phyloP scores from a whole-genome alignment of 2,329 filamentous ascomycete genomes.

The Metarhizium anisopliae region DNA sequence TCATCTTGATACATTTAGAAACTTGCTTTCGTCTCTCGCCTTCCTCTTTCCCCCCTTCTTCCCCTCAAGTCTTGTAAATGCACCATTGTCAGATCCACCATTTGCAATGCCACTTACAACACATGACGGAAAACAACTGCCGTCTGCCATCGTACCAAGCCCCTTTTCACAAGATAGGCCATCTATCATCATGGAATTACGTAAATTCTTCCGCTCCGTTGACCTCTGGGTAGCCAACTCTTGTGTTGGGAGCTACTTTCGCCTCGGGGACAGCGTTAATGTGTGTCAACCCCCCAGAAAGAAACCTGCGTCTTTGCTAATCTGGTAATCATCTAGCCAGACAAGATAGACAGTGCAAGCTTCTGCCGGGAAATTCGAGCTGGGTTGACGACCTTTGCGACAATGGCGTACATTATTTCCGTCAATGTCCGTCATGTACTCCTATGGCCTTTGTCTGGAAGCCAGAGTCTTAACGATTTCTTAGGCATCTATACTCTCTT shows the following conservation, averaged over 20 bases:
- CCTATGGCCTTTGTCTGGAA: neutral
- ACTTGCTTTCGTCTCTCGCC: neutral
- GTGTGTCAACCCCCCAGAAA: slow-evolving; percentile 2
- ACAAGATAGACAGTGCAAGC: slow-evolving; percentile 57
- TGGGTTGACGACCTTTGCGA: slow-evolving; percentile 70
- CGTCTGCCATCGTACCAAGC: neutral
- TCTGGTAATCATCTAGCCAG: slow-evolving; percentile 36
- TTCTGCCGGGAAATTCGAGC: slow-evolving; percentile 74
- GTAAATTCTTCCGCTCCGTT: slow-evolving; percentile 43
- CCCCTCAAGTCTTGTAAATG: neutral
- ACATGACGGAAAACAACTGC: neutral
- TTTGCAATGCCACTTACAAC: neutral
- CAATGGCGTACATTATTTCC: slow-evolving; percentile 80
- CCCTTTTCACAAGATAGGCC: slow-evolving; percentile 4
- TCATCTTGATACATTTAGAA: neutral
- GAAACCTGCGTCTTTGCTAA: slow-evolving; percentile 3
- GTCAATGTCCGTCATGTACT: slow-evolving; percentile 43
- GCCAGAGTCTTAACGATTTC: neutral
- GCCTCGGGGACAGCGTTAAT: slow-evolving; percentile 4
- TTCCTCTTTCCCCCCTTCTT: neutral
- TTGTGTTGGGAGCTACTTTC: slow-evolving; percentile 5
- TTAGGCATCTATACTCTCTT: slow-evolving; percentile 58
- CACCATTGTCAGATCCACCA: neutral
- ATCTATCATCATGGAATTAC: slow-evolving; percentile 26
- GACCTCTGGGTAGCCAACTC: slow-evolving; percentile 5